phyloP scores from a whole-genome alignment of 768 basidiomycete genomes.

The Cystobasidium onofrii region DNA sequence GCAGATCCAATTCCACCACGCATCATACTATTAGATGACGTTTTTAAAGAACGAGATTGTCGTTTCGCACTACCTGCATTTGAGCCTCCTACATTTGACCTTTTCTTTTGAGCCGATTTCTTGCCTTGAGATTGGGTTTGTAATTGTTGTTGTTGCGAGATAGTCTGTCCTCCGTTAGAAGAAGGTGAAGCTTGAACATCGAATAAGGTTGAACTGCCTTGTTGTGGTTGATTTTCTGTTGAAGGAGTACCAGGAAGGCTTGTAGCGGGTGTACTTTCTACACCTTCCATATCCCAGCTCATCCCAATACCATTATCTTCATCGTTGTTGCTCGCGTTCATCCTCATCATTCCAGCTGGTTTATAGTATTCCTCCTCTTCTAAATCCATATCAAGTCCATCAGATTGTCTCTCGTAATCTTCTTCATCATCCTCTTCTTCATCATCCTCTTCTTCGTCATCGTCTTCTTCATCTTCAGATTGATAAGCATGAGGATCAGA shows the following conservation, averaged over 20 bases:
- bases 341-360: not conserved
- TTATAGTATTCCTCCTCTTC: not conserved
- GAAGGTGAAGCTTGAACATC: not conserved
- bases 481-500: constrained; percentile 75
- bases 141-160: too few species aligned
- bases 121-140: not conserved
- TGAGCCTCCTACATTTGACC: not conserved
- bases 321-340: not conserved
- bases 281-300: constrained; percentile 10
- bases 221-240: not conserved
- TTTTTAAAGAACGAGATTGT: not conserved
- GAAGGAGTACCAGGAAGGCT: not conserved
- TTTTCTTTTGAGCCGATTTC: not conserved
- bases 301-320: not conserved
- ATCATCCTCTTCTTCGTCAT: constrained; percentile 54
- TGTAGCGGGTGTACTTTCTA: not conserved
- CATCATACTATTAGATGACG: not conserved
- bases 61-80: not conserved
- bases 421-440: constrained; percentile 55
- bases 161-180: too few species aligned
- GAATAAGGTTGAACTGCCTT: not conserved
- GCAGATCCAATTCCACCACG: not conserved
- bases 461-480: constrained; percentile 43
- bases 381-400: not conserved
- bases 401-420: not conserved